phyloP scores from a whole-genome alignment of 23 red algal species.

The Gracilariopsis chorda region DNA sequence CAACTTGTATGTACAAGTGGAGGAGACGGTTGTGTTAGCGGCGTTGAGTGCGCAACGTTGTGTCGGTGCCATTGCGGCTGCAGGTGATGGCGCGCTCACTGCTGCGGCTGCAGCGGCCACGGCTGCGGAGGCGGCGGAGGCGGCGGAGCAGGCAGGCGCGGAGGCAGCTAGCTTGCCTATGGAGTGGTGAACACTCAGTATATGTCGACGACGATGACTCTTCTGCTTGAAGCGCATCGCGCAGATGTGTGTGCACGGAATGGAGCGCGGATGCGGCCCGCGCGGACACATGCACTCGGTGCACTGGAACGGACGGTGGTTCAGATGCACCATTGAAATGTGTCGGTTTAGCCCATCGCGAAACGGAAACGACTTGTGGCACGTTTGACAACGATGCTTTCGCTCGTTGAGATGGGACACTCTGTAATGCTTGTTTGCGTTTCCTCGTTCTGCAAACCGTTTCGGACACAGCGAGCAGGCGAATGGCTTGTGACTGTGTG shows the following conservation, averaged over 20 bases:
- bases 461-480: slow-evolving; percentile 24
- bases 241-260: slow-evolving; percentile 39
- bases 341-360: slow-evolving; percentile 59
- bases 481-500: neutral
- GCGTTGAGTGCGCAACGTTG: too few relatives aligned
- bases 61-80: too few relatives aligned
- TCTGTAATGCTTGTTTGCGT: slow-evolving; percentile 62
- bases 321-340: slow-evolving; percentile 46
- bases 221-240: slow-evolving; percentile 55
- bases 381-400: slow-evolving; percentile 24
- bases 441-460: slow-evolving; percentile 52
- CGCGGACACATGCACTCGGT: slow-evolving; percentile 45
- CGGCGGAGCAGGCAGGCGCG: neutral
- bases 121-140: neutral
- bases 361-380: slow-evolving; percentile 29
- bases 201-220: slow-evolving; percentile 42
- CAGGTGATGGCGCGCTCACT: too few relatives aligned
- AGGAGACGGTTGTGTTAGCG: too few relatives aligned
- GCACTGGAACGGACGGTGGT: slow-evolving; percentile 41
- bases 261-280: neutral
- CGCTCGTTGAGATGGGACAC: slow-evolving; percentile 36
- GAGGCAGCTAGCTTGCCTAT: neutral
- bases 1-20: too few relatives aligned
- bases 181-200: slow-evolving; percentile 29
- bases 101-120: too few relatives aligned